A percentile compares a stretch with the other conserved stretches of the same genome.
Evolutionary conservation across 148 eudicot species (phyloP).

Genomic region (Rhododendron mucronatum): DNA sequence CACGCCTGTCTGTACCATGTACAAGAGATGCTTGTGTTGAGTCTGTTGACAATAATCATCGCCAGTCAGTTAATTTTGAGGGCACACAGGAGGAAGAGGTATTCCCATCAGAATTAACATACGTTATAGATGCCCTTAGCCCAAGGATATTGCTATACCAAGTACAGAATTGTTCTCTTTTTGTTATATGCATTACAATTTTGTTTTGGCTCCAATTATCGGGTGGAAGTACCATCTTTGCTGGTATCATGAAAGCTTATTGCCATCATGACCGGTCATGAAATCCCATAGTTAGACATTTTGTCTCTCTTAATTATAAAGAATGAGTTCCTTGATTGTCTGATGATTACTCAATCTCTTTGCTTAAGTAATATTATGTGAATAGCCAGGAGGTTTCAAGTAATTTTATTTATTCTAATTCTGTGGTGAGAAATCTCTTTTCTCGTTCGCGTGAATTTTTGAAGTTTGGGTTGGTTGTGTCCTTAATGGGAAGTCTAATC

Average conservation of each 20-base stretch:
- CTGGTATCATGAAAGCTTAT: not conserved
- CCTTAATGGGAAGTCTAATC: not conserved
- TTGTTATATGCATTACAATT: not conserved
- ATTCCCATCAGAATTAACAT: conserved; percentile 8
- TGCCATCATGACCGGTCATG: not conserved
- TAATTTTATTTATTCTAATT: not conserved
- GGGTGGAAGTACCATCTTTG: not conserved
- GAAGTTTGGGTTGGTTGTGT: not conserved
- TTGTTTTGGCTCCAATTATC: not conserved
- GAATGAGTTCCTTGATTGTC: not conserved
- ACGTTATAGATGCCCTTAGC: not conserved
- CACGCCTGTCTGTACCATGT: conserved; percentile 3
- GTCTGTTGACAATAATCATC: conserved; percentile 8
- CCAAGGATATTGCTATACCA: not conserved
- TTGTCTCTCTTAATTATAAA: not conserved
- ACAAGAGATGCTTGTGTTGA: conserved; percentile 19
- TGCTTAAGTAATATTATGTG: not conserved
- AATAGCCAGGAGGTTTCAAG: not conserved
- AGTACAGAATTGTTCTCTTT: not conserved
- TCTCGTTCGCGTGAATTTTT: not conserved
- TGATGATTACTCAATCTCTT: not conserved
- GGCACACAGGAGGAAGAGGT: conserved; percentile 41
- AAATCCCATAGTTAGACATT: not conserved
- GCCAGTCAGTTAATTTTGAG: conserved; percentile 20
- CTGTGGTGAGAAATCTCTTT: not conserved